Percentiles rank a stretch among this genome's conserved stretches.
phyloP scores from a whole-genome alignment of 352 stramenopile species.

The Pythium apleroticum region DNA sequence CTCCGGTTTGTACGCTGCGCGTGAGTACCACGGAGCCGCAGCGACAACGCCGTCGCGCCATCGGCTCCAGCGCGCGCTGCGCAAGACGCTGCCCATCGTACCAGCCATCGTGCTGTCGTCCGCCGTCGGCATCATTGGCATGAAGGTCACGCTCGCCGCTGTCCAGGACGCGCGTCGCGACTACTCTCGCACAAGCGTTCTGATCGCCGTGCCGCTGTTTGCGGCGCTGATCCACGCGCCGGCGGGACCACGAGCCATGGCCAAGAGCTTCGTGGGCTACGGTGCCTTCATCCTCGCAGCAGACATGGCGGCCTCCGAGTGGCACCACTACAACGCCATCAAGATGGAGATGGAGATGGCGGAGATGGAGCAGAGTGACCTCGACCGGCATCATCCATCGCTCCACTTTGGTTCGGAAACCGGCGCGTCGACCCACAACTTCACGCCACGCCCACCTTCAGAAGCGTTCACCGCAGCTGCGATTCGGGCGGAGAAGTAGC shows the following conservation, averaged over 20 bases:
- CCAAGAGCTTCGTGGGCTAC: conserved; percentile 36
- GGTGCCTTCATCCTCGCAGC: conserved; percentile 37
- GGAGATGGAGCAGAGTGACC: not conserved
- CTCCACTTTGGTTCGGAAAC: not conserved
- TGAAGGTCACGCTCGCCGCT: conserved; percentile 50
- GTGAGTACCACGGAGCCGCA: conserved; percentile 28
- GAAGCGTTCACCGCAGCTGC: not conserved
- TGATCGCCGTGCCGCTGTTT: conserved; percentile 52
- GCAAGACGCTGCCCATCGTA: conserved; percentile 36
- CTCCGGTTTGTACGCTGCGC: conserved; percentile 27
- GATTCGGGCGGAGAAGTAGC: not conserved
- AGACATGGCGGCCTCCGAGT: conserved; percentile 27
- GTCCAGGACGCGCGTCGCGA: conserved; percentile 52
- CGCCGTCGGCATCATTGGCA: conserved; percentile 48
- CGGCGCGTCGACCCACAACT: not conserved
- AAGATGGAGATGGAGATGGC: conserved; percentile 6
- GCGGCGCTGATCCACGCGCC: conserved; percentile 44
- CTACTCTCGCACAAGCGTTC: conserved; percentile 52
- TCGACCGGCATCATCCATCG: not conserved
- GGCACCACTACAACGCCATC: conserved; percentile 16
- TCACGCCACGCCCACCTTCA: not conserved
- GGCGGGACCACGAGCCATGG: conserved; percentile 41
- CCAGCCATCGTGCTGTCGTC: conserved; percentile 40
- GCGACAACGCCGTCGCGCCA: not conserved
- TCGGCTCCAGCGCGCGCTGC: conserved; percentile 34